phyloP scores from a whole-genome alignment of 2,329 filamentous ascomycete genomes.

The Nothophaeocryptopus gaeumannii region DNA sequence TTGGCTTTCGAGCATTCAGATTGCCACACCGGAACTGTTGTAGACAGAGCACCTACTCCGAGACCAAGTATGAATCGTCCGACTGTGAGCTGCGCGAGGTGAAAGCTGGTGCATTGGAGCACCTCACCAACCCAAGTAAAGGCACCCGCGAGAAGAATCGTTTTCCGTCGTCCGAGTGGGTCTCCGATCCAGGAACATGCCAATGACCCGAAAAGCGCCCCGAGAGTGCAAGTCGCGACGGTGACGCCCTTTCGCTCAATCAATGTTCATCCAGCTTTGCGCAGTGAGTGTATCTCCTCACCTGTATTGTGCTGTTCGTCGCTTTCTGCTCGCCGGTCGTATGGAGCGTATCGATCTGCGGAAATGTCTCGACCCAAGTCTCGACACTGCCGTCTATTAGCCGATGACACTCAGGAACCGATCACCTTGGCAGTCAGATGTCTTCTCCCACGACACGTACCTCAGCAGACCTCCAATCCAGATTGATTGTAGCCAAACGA shows the following conservation, averaged over 20 bases:
- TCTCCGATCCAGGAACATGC: constrained; percentile 48
- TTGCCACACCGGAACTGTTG: constrained; percentile 50
- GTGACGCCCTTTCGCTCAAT: constrained; percentile 36
- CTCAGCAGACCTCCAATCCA: constrained; percentile 48
- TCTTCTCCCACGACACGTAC: neutral
- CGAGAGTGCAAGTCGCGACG: constrained; percentile 45
- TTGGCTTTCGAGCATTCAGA: constrained; percentile 40
- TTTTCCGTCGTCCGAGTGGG: constrained; percentile 44
- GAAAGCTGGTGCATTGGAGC: constrained; percentile 45
- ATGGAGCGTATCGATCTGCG: constrained; percentile 48
- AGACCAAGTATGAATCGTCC: constrained; percentile 46
- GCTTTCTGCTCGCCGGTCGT: constrained; percentile 41
- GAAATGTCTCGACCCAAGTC: constrained; percentile 46
- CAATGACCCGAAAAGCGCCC: constrained; percentile 47
- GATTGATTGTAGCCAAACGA: constrained; percentile 55
- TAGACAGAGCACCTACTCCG: constrained; percentile 45
- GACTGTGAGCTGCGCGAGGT: constrained; percentile 47
- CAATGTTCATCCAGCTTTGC: neutral
- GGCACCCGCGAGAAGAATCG: constrained; percentile 43
- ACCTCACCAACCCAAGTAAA: constrained; percentile 45
- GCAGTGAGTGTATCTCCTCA: neutral
- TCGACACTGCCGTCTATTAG: constrained; percentile 15
- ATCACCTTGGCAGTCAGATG: too few relatives aligned
- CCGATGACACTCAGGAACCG: too few relatives aligned
- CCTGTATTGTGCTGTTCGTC: constrained; percentile 45